Conservation (phyloP, 768 basidiomycete species). For the Arthromyces matolae region DNA sequence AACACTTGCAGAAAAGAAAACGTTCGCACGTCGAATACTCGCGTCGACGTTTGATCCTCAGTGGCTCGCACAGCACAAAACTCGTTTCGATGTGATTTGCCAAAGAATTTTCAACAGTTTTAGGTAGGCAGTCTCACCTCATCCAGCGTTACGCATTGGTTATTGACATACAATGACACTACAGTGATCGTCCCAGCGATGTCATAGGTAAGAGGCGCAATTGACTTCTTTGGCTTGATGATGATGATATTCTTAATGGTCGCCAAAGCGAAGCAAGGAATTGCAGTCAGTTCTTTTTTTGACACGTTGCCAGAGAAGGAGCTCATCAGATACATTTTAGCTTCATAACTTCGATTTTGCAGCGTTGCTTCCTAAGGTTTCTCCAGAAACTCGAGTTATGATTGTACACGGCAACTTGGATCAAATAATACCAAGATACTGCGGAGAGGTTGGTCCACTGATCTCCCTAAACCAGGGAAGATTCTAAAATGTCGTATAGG, state of each 20-base stretch:
- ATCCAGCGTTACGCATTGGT: background rate
- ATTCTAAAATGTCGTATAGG: conserved; percentile 15
- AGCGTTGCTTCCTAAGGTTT: conserved; percentile 24
- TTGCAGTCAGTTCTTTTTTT: conserved; percentile 20
- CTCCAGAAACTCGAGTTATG: conserved; percentile 30
- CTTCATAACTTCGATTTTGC: conserved; percentile 30
- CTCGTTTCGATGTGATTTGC: conserved; percentile 22
- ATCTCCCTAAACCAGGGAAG: background rate
- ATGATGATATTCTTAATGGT: background rate
- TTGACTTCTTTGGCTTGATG: background rate
- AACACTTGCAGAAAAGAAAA: conserved; percentile 24
- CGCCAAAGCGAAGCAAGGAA: conserved; percentile 23
- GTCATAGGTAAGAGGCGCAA: conserved; percentile 21
- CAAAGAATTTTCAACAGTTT: conserved; percentile 17
- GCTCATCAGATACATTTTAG: too few species aligned
- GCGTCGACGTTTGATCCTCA: conserved; percentile 24
- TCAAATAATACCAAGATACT: conserved; percentile 30
- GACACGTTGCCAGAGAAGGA: background rate
- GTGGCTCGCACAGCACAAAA: conserved; percentile 23
- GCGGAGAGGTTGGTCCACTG: conserved; percentile 23
- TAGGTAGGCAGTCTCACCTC: conserved; percentile 7
- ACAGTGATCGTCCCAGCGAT: conserved; percentile 23
- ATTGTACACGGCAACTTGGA: conserved; percentile 40
- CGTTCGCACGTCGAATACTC: conserved; percentile 21
- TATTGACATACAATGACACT: background rate